Evolutionary conservation across 768 basidiomycete genomes (phyloP), one percentile per base, ranked within the genome.

Genomic region (Suillus cothurnatus): DNA sequence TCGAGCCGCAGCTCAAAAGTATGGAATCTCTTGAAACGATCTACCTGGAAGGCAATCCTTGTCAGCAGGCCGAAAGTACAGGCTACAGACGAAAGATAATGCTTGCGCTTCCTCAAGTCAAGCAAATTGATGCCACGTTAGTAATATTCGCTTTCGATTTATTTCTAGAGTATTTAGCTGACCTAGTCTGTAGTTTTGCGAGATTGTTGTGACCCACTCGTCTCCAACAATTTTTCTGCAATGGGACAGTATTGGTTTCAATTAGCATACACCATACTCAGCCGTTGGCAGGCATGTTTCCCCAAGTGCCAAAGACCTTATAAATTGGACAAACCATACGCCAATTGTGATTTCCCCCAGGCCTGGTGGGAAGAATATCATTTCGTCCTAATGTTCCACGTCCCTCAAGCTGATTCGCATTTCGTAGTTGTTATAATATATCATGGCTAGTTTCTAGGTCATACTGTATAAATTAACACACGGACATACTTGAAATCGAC

Each of bases 111-210:
- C 96, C 96, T 0, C 93, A 97, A 71, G 78, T 99, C 63, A 87
- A 87, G 72, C 97, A 99, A 78, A 90, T 99, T 60, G 97, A 99
- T 77, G 97, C 97, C 49, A 98, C 93, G 91, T 98, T 72, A 67
- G 95, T 88, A 34, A 34, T 9, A 45, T n/a, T 45, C 34, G 31
- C 5, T n/a, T 19, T 28, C 14, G 21, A 58, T 53, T 19, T 41
- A 6, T 23, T 21, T 6, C 43, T 28, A 5, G n/a, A 56, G 26
- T 2, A 64, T 73, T 23, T 57, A 11, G 38, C 15, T 31, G 23
- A 34, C 52, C 43, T 68, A 68, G 32, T 66, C 64, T 67, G 53
- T 39, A 50, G 52, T 19, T 65, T 53, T 59, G 39, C 58, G 19
- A 59, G 19, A 41, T 19, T 19, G 1, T 59, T 41, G 14, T 59